These are phyloP conservation scores for Lentinus brumalis DNA, from an alignment of 768 basidiomycete species.

Conservation along the genomic window DNA sequence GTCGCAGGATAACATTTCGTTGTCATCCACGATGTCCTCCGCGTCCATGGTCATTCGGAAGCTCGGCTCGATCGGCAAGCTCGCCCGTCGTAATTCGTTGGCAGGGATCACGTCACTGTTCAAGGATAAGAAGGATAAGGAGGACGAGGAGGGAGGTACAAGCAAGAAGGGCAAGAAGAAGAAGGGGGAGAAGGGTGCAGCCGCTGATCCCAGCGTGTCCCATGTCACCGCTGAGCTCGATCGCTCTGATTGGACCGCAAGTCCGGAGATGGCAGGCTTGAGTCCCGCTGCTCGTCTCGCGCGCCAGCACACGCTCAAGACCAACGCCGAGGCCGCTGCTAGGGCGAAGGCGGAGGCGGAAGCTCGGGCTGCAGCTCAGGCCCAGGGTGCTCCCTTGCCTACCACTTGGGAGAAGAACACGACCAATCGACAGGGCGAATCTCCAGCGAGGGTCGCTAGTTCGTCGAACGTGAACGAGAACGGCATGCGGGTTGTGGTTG, in stretches of 20 bases:
- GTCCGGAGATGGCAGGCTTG: conserved; percentile 65
- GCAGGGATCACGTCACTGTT: conserved; percentile 92
- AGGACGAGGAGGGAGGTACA: conserved; percentile 40
- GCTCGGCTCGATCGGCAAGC: conserved; percentile 86
- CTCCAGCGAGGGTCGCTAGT: conserved; percentile 43
- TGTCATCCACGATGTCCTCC: conserved; percentile 91
- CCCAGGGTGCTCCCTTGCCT: conserved; percentile 37
- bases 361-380: conserved; percentile 48
- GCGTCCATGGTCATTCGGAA: conserved; percentile 97
- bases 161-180: conserved; percentile 52
- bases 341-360: conserved; percentile 60
- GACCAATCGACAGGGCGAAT: conserved; percentile 53
- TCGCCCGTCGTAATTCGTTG: conserved; percentile 85
- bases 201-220: conserved; percentile 71
- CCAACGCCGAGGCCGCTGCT: conserved; percentile 77
- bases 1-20: conserved; percentile 92
- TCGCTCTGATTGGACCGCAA: conserved; percentile 66
- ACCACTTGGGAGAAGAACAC: conserved; percentile 87
- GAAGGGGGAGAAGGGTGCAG: conserved; percentile 63
- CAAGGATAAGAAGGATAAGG: conserved; percentile 76
- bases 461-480: conserved; percentile 58
- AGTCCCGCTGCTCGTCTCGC: conserved; percentile 91
- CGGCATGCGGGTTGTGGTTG: conserved; percentile 62
- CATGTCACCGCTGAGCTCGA: conserved; percentile 87
- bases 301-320: conserved; percentile 88